A percentile compares a stretch with the other conserved stretches of the same genome.
These are phyloP conservation scores for Paramarasmius palmivorus DNA, from an alignment of 1,284 basidiomycete genomes.

Conservation along the genomic window DNA sequence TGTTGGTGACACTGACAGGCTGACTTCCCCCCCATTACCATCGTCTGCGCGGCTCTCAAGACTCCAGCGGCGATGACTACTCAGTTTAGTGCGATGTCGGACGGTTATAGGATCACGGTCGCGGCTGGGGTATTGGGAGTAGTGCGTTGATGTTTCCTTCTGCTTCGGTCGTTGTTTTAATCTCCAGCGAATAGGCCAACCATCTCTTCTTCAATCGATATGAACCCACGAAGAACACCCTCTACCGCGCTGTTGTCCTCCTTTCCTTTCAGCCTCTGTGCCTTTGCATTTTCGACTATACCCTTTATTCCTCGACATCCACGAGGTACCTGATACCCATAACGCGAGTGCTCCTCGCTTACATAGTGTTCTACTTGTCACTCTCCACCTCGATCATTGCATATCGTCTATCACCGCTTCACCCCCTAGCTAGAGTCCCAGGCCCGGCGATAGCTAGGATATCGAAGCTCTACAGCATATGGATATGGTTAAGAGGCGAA, in stretches of 20 bases:
- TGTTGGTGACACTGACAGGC: too few relatives aligned
- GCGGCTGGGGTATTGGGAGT: too few relatives aligned
- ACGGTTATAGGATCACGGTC: too few relatives aligned
- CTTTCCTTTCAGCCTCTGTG: constrained; percentile 6
- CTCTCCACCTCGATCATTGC: constrained; percentile 23
- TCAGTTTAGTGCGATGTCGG: too few relatives aligned
- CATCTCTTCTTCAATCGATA: constrained; percentile 10
- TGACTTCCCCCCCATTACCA: too few relatives aligned
- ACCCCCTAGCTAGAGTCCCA: constrained; percentile 42
- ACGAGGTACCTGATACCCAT: neutral
- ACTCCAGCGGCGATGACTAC: too few relatives aligned
- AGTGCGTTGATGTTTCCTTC: neutral
- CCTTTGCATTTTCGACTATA: constrained; percentile 1
- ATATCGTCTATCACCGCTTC: constrained; percentile 45
- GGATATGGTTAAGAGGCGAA: constrained; percentile 27
- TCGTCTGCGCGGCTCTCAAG: too few relatives aligned
- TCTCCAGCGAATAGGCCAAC: constrained; percentile 9
- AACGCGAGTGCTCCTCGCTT: constrained; percentile 1
- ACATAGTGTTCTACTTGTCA: constrained; percentile 9
- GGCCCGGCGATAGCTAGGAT: constrained; percentile 38
- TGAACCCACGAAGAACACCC: constrained; percentile 8
- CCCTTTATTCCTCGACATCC: neutral
- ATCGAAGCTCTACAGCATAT: constrained; percentile 32
- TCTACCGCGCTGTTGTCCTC: constrained; percentile 1
- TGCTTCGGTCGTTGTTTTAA: neutral